Percentiles rank a stretch among this genome's conserved stretches.
These are phyloP conservation scores for Dujonia santamariae DNA, from an alignment of 1,139 yeast genomes.

Conservation along the genomic window DNA sequence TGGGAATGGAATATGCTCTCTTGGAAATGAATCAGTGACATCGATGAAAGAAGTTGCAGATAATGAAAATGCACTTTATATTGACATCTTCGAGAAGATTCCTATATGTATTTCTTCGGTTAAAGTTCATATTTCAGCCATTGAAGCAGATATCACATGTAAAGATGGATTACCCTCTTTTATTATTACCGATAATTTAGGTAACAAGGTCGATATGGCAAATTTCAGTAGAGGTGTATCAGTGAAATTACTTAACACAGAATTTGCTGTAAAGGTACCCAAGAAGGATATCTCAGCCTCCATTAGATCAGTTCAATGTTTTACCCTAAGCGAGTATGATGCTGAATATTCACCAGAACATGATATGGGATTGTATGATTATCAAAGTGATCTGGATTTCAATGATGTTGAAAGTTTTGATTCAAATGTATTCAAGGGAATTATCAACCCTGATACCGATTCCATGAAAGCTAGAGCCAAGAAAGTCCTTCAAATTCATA, in stretches of 20 bases:
- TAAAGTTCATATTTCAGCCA: constrained; percentile 22
- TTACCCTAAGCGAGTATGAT: constrained; percentile 38
- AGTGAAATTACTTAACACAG: constrained; percentile 21
- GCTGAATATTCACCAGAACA: constrained; percentile 36
- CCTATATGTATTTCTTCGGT: constrained; percentile 29
- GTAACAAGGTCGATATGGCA: constrained; percentile 31
- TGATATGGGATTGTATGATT: constrained; percentile 21
- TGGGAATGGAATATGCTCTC: not conserved
- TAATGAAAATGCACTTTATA: too few relatives aligned
- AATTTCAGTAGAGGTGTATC: constrained; percentile 42
- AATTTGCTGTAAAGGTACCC: constrained; percentile 20
- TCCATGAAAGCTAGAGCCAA: constrained; percentile 18
- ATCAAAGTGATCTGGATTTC: constrained; percentile 24
- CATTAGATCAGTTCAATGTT: constrained; percentile 26
- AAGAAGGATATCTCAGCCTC: constrained; percentile 20
- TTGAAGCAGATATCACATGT: constrained; percentile 38
- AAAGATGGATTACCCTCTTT: constrained; percentile 43
- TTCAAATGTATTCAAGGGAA: constrained; percentile 13
- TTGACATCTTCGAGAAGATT: constrained; percentile 28
- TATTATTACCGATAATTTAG: constrained; percentile 21
- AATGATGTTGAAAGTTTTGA: constrained; percentile 37
- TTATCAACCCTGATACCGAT: not conserved
- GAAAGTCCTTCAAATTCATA: constrained; percentile 30
- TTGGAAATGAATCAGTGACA: not conserved
- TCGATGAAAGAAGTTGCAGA: not conserved